Evolutionary conservation across 2,329 filamentous ascomycete genomes (phyloP).

Genomic region (Metarhizium anisopliae): DNA sequence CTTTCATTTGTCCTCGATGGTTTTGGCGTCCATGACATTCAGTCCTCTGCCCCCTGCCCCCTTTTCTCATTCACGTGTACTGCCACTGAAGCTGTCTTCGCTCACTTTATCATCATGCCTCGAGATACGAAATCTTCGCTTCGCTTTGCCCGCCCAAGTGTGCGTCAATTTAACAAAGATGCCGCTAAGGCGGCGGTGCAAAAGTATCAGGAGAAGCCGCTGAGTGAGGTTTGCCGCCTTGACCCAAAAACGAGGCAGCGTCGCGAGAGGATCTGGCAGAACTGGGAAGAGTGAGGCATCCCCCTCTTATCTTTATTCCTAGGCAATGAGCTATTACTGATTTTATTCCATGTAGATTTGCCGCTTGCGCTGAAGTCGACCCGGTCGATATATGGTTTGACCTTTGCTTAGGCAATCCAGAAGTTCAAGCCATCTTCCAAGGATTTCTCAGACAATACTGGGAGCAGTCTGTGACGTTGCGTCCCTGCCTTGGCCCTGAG

Average conservation of each 20-base stretch:
- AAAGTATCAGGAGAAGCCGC: constrained; percentile 1
- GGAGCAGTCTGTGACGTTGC: neutral
- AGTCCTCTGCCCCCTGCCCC: no score
- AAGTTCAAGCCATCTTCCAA: neutral
- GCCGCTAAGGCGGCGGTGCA: constrained; percentile 1
- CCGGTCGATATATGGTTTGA: neutral
- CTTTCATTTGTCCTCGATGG: no score
- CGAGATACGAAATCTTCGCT: no score
- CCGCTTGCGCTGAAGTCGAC: neutral
- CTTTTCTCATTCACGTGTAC: no score
- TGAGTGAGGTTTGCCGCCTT: constrained; percentile 1
- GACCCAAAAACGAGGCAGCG: constrained; percentile 2
- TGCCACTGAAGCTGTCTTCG: no score
- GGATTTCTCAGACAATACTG: constrained; percentile 1
- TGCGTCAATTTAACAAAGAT: no score
- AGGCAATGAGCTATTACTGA: neutral
- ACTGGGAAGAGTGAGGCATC: constrained; percentile 2
- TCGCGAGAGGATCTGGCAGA: constrained; percentile 2
- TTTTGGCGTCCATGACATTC: no score
- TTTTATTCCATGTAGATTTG: constrained; percentile 1
- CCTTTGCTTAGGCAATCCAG: constrained; percentile 1
- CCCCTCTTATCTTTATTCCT: neutral
- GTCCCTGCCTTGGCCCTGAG: constrained; percentile 4
- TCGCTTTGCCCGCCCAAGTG: no score
- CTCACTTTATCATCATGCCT: no score